These are phyloP conservation scores for Linderniella brevidens DNA, from an alignment of 257 asterid species.

Conservation along the genomic window DNA sequence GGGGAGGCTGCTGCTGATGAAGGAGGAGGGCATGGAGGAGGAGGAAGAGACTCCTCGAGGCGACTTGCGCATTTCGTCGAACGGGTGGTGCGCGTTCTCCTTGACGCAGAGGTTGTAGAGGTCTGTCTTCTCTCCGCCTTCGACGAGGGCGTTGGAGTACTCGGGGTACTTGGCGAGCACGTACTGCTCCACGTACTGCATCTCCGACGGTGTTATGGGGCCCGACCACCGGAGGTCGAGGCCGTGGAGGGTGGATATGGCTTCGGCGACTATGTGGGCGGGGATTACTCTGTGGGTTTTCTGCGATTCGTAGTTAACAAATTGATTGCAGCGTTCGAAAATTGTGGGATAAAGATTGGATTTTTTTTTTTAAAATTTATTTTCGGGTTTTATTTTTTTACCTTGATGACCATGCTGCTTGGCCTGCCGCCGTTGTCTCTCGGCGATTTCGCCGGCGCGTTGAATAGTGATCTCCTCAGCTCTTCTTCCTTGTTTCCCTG, in stretches of 20 bases:
- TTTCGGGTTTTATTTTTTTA: conserved; percentile 10
- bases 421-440: conserved; percentile 43
- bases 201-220: conserved; percentile 70
- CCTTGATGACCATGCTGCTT: conserved; percentile 79
- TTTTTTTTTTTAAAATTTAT: neutral
- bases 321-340: neutral
- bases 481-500: conserved; percentile 38
- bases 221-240: conserved; percentile 89
- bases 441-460: conserved; percentile 24
- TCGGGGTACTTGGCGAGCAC: conserved; percentile 77
- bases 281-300: conserved; percentile 53
- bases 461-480: conserved; percentile 23
- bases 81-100: conserved; percentile 21
- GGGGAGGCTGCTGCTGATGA: conserved; percentile 11
- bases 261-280: conserved; percentile 78
- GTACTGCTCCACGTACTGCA: conserved; percentile 68
- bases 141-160: conserved; percentile 60
- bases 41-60: conserved; percentile 25
- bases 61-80: conserved; percentile 31
- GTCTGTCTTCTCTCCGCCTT: conserved; percentile 59
- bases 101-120: conserved; percentile 43
- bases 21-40: conserved; percentile 22
- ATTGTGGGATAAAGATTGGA: neutral
- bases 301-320: conserved; percentile 23
- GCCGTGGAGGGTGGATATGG: conserved; percentile 76